phyloP scores from a whole-genome alignment of 768 basidiomycete species.

The Naematelia encephala region DNA sequence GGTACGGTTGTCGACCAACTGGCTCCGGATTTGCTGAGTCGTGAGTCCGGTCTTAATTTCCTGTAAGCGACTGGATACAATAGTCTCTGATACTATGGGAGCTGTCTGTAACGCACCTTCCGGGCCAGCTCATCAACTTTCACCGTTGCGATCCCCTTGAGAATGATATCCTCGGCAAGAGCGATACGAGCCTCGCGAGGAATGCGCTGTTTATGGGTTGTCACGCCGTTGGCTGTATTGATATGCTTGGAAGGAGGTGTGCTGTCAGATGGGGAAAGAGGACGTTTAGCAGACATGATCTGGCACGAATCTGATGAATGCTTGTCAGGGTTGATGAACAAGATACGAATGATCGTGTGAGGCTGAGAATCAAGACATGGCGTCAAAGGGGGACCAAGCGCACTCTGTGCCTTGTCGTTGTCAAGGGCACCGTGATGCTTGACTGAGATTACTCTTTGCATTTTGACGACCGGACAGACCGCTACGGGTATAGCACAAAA shows the following conservation, averaged over 20 bases:
- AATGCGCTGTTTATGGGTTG: constrained; percentile 18
- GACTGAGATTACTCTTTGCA: not conserved
- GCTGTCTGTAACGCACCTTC: constrained; percentile 14
- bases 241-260: not conserved
- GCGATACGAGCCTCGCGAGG: constrained; percentile 9
- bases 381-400: no score
- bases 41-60: constrained; percentile 27
- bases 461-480: not conserved
- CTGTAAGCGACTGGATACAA: not conserved
- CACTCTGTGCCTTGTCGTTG: not conserved
- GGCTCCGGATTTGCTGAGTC: constrained; percentile 28
- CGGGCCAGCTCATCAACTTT: constrained; percentile 17
- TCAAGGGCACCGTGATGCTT: no score
- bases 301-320: no score
- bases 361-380: no score
- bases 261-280: not conserved
- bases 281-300: not conserved
- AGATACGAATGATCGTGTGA: no score
- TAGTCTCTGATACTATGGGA: not conserved
- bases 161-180: constrained; percentile 25
- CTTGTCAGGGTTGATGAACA: no score
- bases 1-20: constrained; percentile 24
- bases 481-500: not conserved
- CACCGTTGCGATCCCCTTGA: constrained; percentile 13
- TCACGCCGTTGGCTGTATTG: constrained; percentile 10